phyloP scores from a whole-genome alignment of 495 filamentous ascomycete species.

The Hyaloscypha bicolor region DNA sequence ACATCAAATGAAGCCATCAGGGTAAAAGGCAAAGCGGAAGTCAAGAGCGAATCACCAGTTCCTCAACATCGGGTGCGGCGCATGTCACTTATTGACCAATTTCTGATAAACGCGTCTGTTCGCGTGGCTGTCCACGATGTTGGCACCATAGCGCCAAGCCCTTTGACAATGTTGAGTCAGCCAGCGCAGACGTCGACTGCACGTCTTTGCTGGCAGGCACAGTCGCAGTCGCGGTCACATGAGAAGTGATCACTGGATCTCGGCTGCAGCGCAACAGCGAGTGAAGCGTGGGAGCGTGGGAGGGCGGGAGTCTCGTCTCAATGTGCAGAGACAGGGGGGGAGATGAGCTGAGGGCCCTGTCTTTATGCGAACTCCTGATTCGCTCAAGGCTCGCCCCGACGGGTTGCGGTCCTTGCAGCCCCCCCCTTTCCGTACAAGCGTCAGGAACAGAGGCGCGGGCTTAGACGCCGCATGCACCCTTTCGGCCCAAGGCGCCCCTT shows the following conservation, averaged over 20 bases:
- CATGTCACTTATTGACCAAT: neutral
- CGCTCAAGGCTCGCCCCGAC: neutral
- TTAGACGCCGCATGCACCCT: constrained; percentile 4
- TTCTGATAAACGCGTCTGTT: neutral
- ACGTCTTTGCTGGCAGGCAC: no score
- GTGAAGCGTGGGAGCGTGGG: neutral
- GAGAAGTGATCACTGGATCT: constrained; percentile 5
- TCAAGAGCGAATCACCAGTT: neutral
- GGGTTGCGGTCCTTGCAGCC: neutral
- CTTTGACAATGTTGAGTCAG: no score
- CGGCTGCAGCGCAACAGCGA: neutral
- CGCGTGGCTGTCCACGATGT: neutral
- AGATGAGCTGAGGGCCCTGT: neutral
- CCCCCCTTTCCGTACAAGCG: constrained; percentile 21
- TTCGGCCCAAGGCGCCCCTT: neutral
- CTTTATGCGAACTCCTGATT: neutral
- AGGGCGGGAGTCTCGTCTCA: no score
- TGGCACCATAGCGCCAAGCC: no score
- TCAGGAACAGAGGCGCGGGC: constrained; percentile 16
- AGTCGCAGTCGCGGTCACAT: neutral
- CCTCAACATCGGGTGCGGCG: neutral
- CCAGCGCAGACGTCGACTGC: no score
- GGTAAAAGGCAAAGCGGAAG: neutral
- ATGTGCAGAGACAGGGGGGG: no score
- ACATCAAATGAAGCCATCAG: neutral